Evolutionary conservation across 108 stramenopile genomes (phyloP).

Genomic region (Cyclotella atomus): DNA sequence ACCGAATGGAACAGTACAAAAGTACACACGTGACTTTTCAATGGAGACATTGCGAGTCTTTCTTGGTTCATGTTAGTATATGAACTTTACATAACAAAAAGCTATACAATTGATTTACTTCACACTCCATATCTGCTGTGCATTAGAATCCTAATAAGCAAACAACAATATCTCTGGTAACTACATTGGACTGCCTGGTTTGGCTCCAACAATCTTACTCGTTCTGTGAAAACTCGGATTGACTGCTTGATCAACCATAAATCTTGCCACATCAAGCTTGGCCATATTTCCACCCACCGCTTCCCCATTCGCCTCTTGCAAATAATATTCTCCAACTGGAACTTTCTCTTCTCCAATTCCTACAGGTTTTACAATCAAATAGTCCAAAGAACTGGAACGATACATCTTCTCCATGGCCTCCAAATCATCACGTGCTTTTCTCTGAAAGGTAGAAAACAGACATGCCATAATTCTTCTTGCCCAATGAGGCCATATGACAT

Average conservation of each 20-base stretch:
- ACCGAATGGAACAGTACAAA: conserved; percentile 26
- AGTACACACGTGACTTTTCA: conserved; percentile 24
- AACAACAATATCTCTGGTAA: background rate
- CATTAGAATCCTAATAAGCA: no score
- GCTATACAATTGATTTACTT: no score
- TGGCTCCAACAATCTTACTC: conserved; percentile 62
- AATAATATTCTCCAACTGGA: conserved; percentile 50
- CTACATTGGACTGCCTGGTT: conserved; percentile 39
- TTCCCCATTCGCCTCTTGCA: conserved; percentile 59
- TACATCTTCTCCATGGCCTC: conserved; percentile 48
- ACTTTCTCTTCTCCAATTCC: conserved; percentile 60
- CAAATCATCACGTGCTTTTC: conserved; percentile 61
- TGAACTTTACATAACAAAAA: conserved; percentile 17
- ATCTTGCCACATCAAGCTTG: conserved; percentile 74
- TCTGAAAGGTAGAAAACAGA: conserved; percentile 50
- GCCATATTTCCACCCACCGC: conserved; percentile 58
- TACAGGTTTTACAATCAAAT: conserved; percentile 73
- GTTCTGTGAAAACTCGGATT: conserved; percentile 49
- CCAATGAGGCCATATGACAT: conserved; percentile 58
- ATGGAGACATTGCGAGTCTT: conserved; percentile 15
- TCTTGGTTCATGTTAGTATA: conserved; percentile 38
- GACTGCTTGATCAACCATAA: conserved; percentile 73
- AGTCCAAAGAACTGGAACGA: conserved; percentile 46
- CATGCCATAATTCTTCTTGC: conserved; percentile 51
- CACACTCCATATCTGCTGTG: no score